These are phyloP conservation scores for Lentinus tigrinus DNA, from an alignment of 768 basidiomycete genomes.

Conservation along the genomic window DNA sequence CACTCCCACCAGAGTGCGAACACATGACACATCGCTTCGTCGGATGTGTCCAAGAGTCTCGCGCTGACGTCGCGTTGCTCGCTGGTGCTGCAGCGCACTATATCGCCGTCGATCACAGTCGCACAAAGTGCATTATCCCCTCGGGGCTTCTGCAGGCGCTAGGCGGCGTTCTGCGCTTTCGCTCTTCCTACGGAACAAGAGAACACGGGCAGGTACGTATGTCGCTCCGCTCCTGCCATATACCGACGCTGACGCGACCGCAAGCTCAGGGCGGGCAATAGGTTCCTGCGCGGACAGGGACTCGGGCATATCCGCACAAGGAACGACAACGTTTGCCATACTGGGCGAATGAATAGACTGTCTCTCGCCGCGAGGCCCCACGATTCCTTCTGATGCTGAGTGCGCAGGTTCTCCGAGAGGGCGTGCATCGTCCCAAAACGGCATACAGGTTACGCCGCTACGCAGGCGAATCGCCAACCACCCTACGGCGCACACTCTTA, in stretches of 20 bases:
- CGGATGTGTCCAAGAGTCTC: background rate
- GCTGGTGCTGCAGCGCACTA: background rate
- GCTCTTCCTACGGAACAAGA: background rate
- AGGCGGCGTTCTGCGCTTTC: background rate
- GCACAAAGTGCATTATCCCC: background rate
- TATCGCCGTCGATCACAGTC: background rate
- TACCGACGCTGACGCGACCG: background rate
- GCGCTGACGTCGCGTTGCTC: background rate
- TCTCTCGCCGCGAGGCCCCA: no score
- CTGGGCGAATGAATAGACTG: no score
- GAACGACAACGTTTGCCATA: no score
- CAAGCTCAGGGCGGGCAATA: no score
- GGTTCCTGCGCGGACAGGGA: no score
- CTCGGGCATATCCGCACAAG: no score
- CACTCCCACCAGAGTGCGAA: conserved; percentile 7
- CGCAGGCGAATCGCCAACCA: background rate
- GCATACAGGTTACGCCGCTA: background rate
- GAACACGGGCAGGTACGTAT: background rate
- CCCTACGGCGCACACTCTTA: no score
- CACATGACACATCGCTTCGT: background rate
- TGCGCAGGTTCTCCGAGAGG: background rate
- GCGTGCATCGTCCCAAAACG: background rate
- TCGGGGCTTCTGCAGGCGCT: background rate
- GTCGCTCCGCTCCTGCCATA: background rate
- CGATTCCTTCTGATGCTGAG: background rate